Evolutionary conservation across 2,329 filamentous ascomycete species (phyloP), one percentile per base, ranked within the genome.

Genomic region (Periconia digitata): DNA sequence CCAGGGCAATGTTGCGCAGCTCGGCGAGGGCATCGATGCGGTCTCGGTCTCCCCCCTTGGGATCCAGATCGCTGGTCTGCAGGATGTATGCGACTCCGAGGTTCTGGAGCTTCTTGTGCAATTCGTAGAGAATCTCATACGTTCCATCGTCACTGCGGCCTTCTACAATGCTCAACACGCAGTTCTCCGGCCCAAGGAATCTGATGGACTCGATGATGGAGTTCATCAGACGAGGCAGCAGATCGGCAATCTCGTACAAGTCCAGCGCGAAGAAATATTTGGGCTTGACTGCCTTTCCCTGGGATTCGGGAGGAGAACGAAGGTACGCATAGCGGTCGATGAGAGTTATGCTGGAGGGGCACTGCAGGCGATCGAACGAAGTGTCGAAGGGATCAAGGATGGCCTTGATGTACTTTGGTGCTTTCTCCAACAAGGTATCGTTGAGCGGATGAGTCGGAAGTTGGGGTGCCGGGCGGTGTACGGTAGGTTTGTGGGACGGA

Each of bases 71-170:
- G 49, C 73, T 79, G 2, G 68, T 62, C 3, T 62, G 60, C 43
- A 79, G 72, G 49, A 73, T 68, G 56, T 80, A 83, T 0, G 54
- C 48, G 1, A 71, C 53, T 3, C 73, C 73, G 1, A 66, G 47
- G 8, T 41, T 34, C 39, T 62, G 35, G 36, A 85, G 58, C 3
- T 70, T 65, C 1, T 67, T 56, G 1, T 60, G 62, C 6, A 84
- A 59, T 0, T 69, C 66, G 1, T 64, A 47, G 1, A 85, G 71
- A 7, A 83, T 69, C 27, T 81, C 78, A 27, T 60, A 72, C 0
- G 81, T 84, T 5, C 79, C 80, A 49, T 84, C 81, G 17, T 72
- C 57, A 0, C 80, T 83, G 55, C 79, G 72, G 12, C 81, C 80
- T 53, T 83, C 81, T 12, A 84, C 72, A 18, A 84, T 76, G 1